phyloP scores from a whole-genome alignment of 805 yeast species.

The Metschnikowia shivogae region DNA sequence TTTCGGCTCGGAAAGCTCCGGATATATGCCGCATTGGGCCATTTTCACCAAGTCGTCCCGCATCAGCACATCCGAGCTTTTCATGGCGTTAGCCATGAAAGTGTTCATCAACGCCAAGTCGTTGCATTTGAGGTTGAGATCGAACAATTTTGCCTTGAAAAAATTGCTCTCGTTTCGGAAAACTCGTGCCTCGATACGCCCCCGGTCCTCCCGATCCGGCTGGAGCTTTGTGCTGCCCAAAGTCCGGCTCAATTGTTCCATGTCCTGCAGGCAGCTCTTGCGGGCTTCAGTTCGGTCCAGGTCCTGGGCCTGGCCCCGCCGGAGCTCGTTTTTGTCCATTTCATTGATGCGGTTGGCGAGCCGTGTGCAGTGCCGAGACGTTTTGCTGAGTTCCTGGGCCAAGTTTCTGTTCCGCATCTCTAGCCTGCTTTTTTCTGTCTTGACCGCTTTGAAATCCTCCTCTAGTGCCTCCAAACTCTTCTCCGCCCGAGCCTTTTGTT shows the following conservation, averaged over 20 bases:
- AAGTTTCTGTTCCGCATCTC: slow-evolving; percentile 26
- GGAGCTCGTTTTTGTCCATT: slow-evolving; percentile 9
- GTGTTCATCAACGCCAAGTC: slow-evolving; percentile 35
- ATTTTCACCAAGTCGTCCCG: slow-evolving; percentile 27
- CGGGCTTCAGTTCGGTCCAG: too few relatives aligned
- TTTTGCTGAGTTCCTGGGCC: slow-evolving; percentile 28
- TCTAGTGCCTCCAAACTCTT: slow-evolving; percentile 26
- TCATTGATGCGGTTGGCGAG: slow-evolving; percentile 27
- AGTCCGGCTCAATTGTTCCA: slow-evolving; percentile 26
- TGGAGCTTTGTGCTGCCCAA: slow-evolving; percentile 24
- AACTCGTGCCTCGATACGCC: slow-evolving; percentile 10
- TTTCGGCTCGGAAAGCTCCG: slow-evolving; percentile 22
- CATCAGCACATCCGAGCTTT: slow-evolving; percentile 24
- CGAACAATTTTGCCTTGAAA: slow-evolving; percentile 46
- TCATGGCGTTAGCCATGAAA: slow-evolving; percentile 27
- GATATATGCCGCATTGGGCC: slow-evolving; percentile 31
- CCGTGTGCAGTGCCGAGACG: slow-evolving; percentile 27
- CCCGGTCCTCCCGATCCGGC: not conserved
- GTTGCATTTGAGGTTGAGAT: slow-evolving; percentile 33
- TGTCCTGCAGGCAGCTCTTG: slow-evolving; percentile 9
- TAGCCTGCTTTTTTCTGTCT: slow-evolving; percentile 28
- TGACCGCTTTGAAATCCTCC: slow-evolving; percentile 24
- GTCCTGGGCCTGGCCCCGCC: slow-evolving; percentile 19
- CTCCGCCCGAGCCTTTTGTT: slow-evolving; percentile 20
- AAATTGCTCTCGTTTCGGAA: slow-evolving; percentile 41